A percentile compares a stretch with the other conserved stretches of the same genome.
Conservation (phyloP, 257 asterid genomes). For the Primulina huaijiensis region DNA sequence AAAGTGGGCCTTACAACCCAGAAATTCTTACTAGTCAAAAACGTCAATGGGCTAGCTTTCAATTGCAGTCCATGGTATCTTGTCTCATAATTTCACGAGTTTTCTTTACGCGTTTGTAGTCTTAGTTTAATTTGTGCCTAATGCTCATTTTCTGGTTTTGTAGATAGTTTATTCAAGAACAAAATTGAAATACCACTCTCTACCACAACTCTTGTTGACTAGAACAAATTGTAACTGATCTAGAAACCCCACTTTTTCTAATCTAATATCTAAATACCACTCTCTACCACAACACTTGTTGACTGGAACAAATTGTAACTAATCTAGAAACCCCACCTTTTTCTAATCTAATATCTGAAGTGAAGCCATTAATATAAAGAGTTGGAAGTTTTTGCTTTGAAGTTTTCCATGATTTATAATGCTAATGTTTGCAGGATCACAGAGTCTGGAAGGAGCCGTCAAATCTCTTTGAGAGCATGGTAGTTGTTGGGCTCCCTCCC, state of each 20-base stretch:
- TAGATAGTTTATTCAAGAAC: background rate
- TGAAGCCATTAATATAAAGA: constrained; percentile 9
- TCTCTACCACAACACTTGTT: background rate
- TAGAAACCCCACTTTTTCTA: background rate
- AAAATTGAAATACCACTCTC: background rate
- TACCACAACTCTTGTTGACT: background rate
- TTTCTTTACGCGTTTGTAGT: constrained; percentile 16
- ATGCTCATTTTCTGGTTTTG: background rate
- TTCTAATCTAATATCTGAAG: background rate
- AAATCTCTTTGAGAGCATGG: constrained; percentile 90
- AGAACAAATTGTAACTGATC: background rate
- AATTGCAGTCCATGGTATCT: constrained; percentile 84
- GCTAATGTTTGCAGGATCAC: constrained; percentile 69
- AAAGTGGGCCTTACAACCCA: constrained; percentile 79
- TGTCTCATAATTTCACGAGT: constrained; percentile 21
- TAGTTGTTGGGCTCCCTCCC: constrained; percentile 95
- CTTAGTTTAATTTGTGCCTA: background rate
- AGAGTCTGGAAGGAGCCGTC: constrained; percentile 90
- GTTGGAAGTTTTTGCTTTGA: constrained; percentile 17
- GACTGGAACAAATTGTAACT: background rate
- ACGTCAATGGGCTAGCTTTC: constrained; percentile 98
- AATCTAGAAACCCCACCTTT: background rate
- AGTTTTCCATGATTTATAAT: constrained; percentile 36
- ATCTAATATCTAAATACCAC: background rate
- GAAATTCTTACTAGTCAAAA: constrained; percentile 94